phyloP scores from a whole-genome alignment of 139 green algal genomes.

The Chlorella sp. region DNA sequence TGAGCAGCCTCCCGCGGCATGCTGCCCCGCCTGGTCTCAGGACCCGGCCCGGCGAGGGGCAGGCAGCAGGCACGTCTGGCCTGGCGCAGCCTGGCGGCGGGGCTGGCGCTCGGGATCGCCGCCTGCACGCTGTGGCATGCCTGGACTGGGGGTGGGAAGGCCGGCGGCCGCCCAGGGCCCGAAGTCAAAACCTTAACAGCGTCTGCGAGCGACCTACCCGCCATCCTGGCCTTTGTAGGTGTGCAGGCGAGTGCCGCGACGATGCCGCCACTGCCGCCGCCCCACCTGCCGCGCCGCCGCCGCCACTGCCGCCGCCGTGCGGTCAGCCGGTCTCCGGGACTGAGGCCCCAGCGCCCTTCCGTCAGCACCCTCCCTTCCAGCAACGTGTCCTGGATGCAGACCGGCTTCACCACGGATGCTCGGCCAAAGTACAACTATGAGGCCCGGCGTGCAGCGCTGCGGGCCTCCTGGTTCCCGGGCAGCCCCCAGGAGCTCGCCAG shows the following conservation, averaged over 20 bases:
- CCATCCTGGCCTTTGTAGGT: slow-evolving; percentile 3
- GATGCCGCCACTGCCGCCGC: neutral
- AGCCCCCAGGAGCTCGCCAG: slow-evolving; percentile 4
- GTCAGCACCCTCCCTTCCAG: neutral
- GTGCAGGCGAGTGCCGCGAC: neutral
- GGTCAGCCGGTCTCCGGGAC: neutral
- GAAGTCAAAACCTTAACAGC: too few species aligned
- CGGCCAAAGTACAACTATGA: slow-evolving; percentile 63
- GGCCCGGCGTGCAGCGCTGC: slow-evolving; percentile 45
- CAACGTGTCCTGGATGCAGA: slow-evolving; percentile 39
- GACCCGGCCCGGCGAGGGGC: too few species aligned
- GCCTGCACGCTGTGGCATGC: neutral
- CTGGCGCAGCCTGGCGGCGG: neutral
- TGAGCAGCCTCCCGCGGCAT: neutral
- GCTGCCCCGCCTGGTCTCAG: neutral
- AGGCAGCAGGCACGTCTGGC: neutral
- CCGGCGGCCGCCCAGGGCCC: too few species aligned
- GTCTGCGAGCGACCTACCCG: too few species aligned
- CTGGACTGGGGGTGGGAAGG: too few species aligned
- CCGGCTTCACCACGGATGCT: slow-evolving; percentile 43
- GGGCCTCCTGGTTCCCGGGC: slow-evolving; percentile 65
- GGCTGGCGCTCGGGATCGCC: neutral
- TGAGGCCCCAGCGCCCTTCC: too few species aligned
- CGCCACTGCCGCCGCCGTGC: neutral
- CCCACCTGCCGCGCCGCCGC: neutral